Evolutionary conservation across 306 rosid genomes (phyloP), one percentile per base, ranked within the genome.

Genomic region (Macrotyloma uniflorum): DNA sequence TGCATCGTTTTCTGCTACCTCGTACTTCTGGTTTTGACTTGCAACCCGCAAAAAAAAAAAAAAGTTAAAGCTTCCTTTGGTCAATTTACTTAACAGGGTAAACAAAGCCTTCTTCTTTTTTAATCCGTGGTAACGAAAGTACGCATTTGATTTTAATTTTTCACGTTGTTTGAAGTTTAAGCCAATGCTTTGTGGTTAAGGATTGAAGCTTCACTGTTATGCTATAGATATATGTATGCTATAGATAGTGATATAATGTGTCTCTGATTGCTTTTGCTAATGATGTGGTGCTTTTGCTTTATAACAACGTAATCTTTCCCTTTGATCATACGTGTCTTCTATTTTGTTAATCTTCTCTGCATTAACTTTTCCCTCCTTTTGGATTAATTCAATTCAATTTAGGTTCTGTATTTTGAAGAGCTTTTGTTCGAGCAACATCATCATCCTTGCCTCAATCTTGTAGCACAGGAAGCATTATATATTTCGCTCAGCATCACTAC

Each of bases 271-370:
- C 8, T 23, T 19, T 70, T 61, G 68, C 77, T 26, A 38, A 14
- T 57, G 70, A 32, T 33, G 32, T 69, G 59, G 71, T 74, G 38
- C 40, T 79, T 74, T 75, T 70, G 63, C 79, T 79, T 85, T 79
- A 67, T 59, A 62, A 49, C 36, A 6, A 24, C 33, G 43, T 10
- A 58, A 69, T 75, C 63, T 78, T 15, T 51, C 71, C 61, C 38
- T 26, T 12, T 28, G 76, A 18, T 18, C 64, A 54, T 47, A 14
- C 30, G 15, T 40, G 78, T 12, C 65, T 61, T 72, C n/a, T 50
- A 64, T 79, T 72, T n/a, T 66, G n/a, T 33, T n/a, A 23, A 18
- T 23, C 71, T 79, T 19, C 35, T 12, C 24, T 73, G 50, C 59
- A 46, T 42, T 74, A 82, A 42, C 73, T 4, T 68, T 43, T 67